A percentile compares a stretch with the other conserved stretches of the same genome.
These are phyloP conservation scores for Leishmania lainsoni DNA, from an alignment of 208 protist species.

Conservation along the genomic window DNA sequence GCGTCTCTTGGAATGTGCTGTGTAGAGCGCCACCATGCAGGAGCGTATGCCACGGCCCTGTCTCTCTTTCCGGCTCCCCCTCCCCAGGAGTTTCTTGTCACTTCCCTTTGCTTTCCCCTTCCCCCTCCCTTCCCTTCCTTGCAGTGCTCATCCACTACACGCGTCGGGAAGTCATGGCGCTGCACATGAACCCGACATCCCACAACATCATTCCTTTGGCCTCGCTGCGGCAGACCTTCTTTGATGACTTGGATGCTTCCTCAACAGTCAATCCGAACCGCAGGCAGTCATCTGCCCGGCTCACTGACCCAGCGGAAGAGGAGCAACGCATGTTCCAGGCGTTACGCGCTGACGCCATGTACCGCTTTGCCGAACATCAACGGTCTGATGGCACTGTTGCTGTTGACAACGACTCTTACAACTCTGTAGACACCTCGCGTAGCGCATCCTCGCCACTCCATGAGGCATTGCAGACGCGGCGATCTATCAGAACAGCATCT, in stretches of 20 bases:
- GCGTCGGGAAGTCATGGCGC: conserved; percentile 27
- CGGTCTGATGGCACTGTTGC: background rate
- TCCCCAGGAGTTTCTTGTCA: too few species aligned
- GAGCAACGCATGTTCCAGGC: conserved; percentile 27
- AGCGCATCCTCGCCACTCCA: background rate
- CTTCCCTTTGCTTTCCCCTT: background rate
- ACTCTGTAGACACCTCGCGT: conserved; percentile 14
- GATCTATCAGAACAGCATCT: background rate
- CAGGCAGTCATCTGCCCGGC: conserved; percentile 7
- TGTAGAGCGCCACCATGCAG: background rate
- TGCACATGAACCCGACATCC: conserved; percentile 11
- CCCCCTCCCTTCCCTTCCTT: background rate
- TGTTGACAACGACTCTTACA: background rate
- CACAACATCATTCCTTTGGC: conserved; percentile 38
- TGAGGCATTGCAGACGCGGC: conserved; percentile 14
- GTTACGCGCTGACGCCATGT: conserved; percentile 8
- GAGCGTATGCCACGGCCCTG: background rate
- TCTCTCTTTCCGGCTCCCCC: background rate
- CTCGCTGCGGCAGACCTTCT: conserved; percentile 51
- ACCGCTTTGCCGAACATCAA: conserved; percentile 12
- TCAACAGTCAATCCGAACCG: conserved; percentile 59
- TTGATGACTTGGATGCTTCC: conserved; percentile 54
- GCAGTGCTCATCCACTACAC: conserved; percentile 4
- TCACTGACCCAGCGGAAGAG: conserved; percentile 12
- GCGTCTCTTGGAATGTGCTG: background rate